phyloP scores from a whole-genome alignment of 2,329 filamentous ascomycete genomes.

The Pochonia chlamydosporia region DNA sequence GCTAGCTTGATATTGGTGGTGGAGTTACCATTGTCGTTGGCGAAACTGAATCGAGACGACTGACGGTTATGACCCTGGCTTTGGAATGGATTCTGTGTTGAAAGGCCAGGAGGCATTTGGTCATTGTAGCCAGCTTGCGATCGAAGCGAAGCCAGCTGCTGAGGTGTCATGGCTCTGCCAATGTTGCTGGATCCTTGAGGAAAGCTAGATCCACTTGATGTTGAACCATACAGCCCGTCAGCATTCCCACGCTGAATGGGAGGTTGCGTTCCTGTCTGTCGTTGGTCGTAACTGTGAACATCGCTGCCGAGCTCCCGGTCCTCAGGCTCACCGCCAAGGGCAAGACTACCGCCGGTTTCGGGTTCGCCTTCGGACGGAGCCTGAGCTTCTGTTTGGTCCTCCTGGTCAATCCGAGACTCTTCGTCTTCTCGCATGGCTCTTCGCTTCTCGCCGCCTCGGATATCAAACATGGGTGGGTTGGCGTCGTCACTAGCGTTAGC shows the following conservation, averaged over 20 bases:
- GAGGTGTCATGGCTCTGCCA: slow-evolving; percentile 71
- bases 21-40: slow-evolving; percentile 59
- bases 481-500: slow-evolving; percentile 16
- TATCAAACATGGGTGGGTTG: slow-evolving; percentile 72
- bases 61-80: slow-evolving; percentile 70
- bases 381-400: slow-evolving; percentile 38
- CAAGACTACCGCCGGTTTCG: slow-evolving; percentile 77
- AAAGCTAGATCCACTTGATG: slow-evolving; percentile 41
- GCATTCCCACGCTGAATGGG: slow-evolving; percentile 63
- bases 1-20: slow-evolving; percentile 63
- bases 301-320: slow-evolving; percentile 58
- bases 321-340: slow-evolving; percentile 88
- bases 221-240: slow-evolving; percentile 50
- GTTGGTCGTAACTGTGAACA: slow-evolving; percentile 46
- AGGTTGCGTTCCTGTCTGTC: slow-evolving; percentile 65
- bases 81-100: slow-evolving; percentile 46
- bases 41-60: slow-evolving; percentile 82
- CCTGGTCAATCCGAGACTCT: slow-evolving; percentile 45
- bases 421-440: slow-evolving; percentile 72
- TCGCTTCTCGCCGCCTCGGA: slow-evolving; percentile 74
- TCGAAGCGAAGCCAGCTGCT: slow-evolving; percentile 65
- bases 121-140: slow-evolving; percentile 55
- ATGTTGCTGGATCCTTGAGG: slow-evolving; percentile 42
- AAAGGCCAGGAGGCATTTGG: slow-evolving; percentile 54
- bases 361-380: slow-evolving; percentile 64